Evolutionary conservation across 306 rosid species (phyloP), one percentile per base, ranked within the genome.

Genomic region (Geum urbanum): DNA sequence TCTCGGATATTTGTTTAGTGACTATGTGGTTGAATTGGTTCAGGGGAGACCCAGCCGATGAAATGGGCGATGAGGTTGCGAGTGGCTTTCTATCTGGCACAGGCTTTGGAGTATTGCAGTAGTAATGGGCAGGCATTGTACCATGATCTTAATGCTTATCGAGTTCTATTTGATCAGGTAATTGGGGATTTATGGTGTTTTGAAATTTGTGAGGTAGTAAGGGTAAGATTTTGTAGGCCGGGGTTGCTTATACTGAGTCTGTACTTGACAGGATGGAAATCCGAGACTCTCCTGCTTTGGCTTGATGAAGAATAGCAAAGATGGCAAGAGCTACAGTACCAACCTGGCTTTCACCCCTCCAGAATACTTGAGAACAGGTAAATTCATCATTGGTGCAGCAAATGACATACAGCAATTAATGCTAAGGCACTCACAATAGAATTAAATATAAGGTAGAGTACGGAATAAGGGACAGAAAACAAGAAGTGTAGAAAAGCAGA

Each of bases 31-130:
- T 6, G 13, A 32, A 74, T 9, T 80, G 71, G 9, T 82, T 39
- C 24, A 95, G 99, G 99, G 99, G 99, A 95, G 69, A 39, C 80
- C 6, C 96, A 95, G 77, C 99, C 97, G 4, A 89, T 95, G 99
- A 91, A 95, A 84, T 95, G 99, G 99, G 88, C 96, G 39, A 95
- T 95, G 99, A 89, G 99, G 89, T 84, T 91, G 81, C 92, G 99
- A 70, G 99, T 95, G 81, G 99, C 99, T 58, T 76, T 95, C 80
- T 84, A 86, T 88, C 81, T 95, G 46, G 97, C 99, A 37, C 97
- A 95, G 82, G 99, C 97, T 50, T 81, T 91, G 81, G 99, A 91
- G 53, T 91, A 89, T 78, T 91, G 99, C 88, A 87, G 88, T 78
- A 86, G 74, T 73, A 89, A 54, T 69, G 99, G 96, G 74, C 84